Evolutionary conservation across 75 land plant species (phyloP).

Genomic region (Pinus tabuliformis): DNA sequence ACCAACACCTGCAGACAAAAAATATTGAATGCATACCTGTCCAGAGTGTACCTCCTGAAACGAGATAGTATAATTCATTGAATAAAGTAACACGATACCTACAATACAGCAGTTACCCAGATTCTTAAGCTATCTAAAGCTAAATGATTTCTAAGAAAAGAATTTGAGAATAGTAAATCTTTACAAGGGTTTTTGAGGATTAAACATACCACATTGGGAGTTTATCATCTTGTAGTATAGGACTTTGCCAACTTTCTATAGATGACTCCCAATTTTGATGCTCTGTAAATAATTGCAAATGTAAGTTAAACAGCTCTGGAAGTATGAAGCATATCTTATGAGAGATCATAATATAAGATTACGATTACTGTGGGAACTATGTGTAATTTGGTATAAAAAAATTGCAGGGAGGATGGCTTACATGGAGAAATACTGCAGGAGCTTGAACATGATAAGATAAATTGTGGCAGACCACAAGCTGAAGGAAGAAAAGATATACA

Average conservation of each 20-base stretch:
- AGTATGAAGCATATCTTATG: neutral
- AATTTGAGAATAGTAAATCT: neutral
- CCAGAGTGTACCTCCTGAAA: slow-evolving; percentile 89
- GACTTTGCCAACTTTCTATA: slow-evolving; percentile 86
- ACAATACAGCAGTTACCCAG: slow-evolving; percentile 6
- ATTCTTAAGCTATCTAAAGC: slow-evolving; percentile 1
- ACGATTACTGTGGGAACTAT: neutral
- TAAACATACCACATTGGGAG: slow-evolving; percentile 74
- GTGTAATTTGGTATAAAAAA: neutral
- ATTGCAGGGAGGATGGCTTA: neutral
- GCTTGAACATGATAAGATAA: neutral
- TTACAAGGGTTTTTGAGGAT: neutral
- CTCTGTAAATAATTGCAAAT: slow-evolving; percentile 26
- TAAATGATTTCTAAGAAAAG: neutral
- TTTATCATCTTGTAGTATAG: slow-evolving; percentile 68
- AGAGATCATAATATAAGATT: neutral
- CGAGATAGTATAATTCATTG: slow-evolving; percentile 85
- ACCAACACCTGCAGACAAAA: neutral
- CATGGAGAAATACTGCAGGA: neutral
- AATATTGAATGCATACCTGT: slow-evolving; percentile 48
- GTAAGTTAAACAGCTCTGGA: neutral
- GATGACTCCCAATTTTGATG: slow-evolving; percentile 67
- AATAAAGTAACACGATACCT: slow-evolving; percentile 84
- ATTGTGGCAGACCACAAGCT: neutral
- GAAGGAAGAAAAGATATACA: neutral